These are phyloP conservation scores for Phaeosphaeriaceae sp. DNA, from an alignment of 2,329 filamentous ascomycete genomes.

Conservation along the genomic window DNA sequence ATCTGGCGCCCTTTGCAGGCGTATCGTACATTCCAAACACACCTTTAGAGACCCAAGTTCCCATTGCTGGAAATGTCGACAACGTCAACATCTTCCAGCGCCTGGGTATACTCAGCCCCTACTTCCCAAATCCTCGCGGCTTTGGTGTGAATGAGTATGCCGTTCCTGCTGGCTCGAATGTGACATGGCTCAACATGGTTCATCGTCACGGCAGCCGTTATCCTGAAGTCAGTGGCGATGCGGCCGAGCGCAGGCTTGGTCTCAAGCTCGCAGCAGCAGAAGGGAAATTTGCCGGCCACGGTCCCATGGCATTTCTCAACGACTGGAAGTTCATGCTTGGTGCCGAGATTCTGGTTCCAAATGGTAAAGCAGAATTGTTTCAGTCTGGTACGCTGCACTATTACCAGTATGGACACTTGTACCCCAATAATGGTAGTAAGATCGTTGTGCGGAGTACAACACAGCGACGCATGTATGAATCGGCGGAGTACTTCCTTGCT, in stretches of 20 bases:
- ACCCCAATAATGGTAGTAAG: slow-evolving; percentile 72
- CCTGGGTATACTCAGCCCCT: slow-evolving; percentile 74
- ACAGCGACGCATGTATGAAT: slow-evolving; percentile 79
- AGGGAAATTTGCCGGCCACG: slow-evolving; percentile 63
- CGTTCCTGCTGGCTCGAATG: slow-evolving; percentile 69
- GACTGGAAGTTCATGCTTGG: slow-evolving; percentile 74
- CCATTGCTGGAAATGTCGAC: slow-evolving; percentile 65
- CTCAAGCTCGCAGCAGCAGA: slow-evolving; percentile 64
- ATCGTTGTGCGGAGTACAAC: slow-evolving; percentile 77
- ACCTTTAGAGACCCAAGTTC: slow-evolving; percentile 74
- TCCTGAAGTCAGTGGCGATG: slow-evolving; percentile 65
- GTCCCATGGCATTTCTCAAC: slow-evolving; percentile 70
- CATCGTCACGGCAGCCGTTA: slow-evolving; percentile 78
- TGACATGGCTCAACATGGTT: slow-evolving; percentile 75
- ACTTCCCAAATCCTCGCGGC: slow-evolving; percentile 70
- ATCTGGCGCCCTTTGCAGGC: slow-evolving; percentile 66
- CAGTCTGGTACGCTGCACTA: slow-evolving; percentile 74
- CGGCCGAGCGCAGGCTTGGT: slow-evolving; percentile 61
- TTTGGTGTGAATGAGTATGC: slow-evolving; percentile 78
- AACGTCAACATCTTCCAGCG: slow-evolving; percentile 73
- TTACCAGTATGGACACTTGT: slow-evolving; percentile 75
- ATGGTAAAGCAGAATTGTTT: slow-evolving; percentile 76
- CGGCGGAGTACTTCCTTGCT: slow-evolving; percentile 78
- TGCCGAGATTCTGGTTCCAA: slow-evolving; percentile 73
- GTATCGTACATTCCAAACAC: slow-evolving; percentile 72